Percentiles rank a stretch among this genome's conserved stretches.
These are phyloP conservation scores for Claviceps cyperi DNA, from an alignment of 2,329 filamentous ascomycete species.

Conservation along the genomic window DNA sequence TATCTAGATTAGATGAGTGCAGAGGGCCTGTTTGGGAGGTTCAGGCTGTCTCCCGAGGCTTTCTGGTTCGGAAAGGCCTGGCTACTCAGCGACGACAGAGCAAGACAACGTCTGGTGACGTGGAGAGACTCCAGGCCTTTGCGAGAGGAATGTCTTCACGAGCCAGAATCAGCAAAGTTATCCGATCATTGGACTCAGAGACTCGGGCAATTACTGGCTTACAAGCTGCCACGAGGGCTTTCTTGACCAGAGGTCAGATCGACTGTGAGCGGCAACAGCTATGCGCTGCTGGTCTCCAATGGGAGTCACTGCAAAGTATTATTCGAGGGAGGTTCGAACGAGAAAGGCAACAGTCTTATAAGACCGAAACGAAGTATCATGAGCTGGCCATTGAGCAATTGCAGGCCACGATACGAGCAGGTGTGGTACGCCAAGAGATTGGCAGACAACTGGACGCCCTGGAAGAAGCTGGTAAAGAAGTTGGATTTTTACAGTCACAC, in stretches of 20 bases:
- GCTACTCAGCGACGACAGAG: conserved; percentile 42
- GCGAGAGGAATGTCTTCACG: conserved; percentile 53
- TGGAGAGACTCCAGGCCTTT: conserved; percentile 49
- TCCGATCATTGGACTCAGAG: conserved; percentile 36
- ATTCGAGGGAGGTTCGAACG: conserved; percentile 35
- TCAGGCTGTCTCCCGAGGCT: conserved; percentile 52
- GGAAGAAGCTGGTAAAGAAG: conserved; percentile 27
- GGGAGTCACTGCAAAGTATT: conserved; percentile 29
- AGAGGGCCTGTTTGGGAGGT: conserved; percentile 51
- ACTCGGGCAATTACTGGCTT: conserved; percentile 37
- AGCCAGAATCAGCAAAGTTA: conserved; percentile 37
- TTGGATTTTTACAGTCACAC: conserved; percentile 41
- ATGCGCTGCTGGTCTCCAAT: conserved; percentile 31
- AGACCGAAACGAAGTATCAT: conserved; percentile 33
- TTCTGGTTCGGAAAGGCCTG: conserved; percentile 45
- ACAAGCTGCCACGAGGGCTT: conserved; percentile 53
- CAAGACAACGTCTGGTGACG: conserved; percentile 32
- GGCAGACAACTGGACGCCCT: conserved; percentile 33
- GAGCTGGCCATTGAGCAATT: conserved; percentile 29
- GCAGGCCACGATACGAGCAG: conserved; percentile 39
- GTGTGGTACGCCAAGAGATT: conserved; percentile 37
- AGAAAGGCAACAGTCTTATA: conserved; percentile 27
- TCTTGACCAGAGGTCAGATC: conserved; percentile 42
- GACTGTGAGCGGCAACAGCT: conserved; percentile 36
- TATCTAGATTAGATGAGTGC: conserved; percentile 45